Evolutionary conservation across 805 yeast genomes (phyloP), one percentile per base, ranked within the genome.

Genomic region (Alloascoidea hylecoeti): DNA sequence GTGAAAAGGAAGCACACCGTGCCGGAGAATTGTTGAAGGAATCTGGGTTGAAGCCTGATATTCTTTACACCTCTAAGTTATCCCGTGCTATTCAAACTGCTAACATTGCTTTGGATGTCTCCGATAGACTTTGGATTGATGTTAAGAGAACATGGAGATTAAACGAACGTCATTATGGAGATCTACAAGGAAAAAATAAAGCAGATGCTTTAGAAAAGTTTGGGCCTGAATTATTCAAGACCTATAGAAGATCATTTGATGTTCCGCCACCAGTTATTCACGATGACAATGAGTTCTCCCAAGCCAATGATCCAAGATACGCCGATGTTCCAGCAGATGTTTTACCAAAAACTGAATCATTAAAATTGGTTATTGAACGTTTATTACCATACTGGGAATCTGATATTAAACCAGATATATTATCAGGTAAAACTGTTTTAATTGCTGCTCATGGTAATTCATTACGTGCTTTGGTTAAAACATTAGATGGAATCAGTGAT

Each of bases 121-220:
- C 96, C 41, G 96, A 86, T 65, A 83, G 86, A 60, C 66, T 84
- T 51, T 88, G 76, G 74, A 73, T 88, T 49, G 95, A 94, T 56
- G 94, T 82, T 54, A 75, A 78, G 64, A 83, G 96, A 73, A 74
- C 89, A 40, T 89, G 96, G 96, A 82, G 96, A 74, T 75, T 88
- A 62, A 88, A 88, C 71, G 97, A 88, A 72, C 92, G 97, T 75
- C 96, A 88, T 68, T 88, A 88, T 71, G 97, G 97, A 74, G 96
- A 85, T 52, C 75, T 88, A 56, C 96, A 89, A 70, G 97, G 97
- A 64, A 86, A 89, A 72, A 94, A 89, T 73, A 88, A 88, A 72
- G 96, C 96, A 51, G 88, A 72, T 54, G 81, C 95, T 49, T 73
- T 86, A 58, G 88, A 75, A 55, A 63, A 74, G 54, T 88, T 74